Conservation (phyloP, 305 asterid species). For the Solanum hybrid region DNA sequence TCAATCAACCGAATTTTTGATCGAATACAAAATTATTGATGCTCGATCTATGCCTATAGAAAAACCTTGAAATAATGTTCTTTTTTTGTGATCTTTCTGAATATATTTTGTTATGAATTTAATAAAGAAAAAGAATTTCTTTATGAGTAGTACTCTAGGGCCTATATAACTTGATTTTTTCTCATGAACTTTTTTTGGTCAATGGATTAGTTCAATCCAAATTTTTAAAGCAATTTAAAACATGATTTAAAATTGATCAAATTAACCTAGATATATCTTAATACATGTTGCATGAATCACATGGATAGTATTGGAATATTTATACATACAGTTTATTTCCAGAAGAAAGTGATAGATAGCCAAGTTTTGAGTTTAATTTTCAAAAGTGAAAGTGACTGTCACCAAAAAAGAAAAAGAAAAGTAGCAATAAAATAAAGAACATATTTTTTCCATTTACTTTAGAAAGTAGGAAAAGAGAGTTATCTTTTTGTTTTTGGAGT, state of each 20-base stretch:
- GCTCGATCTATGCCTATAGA: background rate
- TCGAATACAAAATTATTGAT: no score
- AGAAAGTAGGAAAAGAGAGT: conserved; percentile 9
- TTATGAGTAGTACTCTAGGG: background rate
- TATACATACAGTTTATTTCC: no score
- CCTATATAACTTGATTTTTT: background rate
- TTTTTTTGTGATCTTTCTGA: no score
- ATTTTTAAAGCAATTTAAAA: no score
- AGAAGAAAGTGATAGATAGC: background rate
- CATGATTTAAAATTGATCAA: background rate
- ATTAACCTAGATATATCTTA: background rate
- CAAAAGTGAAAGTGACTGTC: conserved; percentile 1
- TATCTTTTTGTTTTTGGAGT: conserved; percentile 9
- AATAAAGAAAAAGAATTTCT: no score
- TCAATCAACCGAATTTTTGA: background rate
- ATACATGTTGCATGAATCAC: background rate
- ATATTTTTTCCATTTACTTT: background rate
- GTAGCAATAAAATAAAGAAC: background rate
- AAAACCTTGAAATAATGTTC: no score
- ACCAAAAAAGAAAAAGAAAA: background rate
- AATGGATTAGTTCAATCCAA: background rate
- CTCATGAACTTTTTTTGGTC: background rate
- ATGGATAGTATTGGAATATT: background rate
- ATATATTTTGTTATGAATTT: no score
- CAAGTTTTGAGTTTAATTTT: conserved; percentile 1